Evolutionary conservation across 208 protist genomes (phyloP), one percentile per base, ranked within the genome.

Genomic region (Polymyxa betae): DNA sequence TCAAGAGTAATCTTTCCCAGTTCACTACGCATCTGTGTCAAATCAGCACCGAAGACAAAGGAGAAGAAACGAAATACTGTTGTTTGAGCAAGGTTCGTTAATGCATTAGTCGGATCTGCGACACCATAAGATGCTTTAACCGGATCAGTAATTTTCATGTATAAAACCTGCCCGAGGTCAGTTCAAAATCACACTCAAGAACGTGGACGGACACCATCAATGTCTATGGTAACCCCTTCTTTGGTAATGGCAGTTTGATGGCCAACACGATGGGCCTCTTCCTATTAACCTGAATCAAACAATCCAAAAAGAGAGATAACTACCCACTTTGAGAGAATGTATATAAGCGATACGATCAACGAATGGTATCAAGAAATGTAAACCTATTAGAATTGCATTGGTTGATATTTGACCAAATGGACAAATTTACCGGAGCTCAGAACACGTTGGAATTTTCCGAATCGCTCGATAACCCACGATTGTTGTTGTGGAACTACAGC

Each of bases 201-300:
- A 40, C n/a, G 35, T 20, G 5, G 16, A 35, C 5, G 5, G 5
- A 82, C 96, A 77, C 97, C 97, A 78, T 98, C 97, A 77, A 98
- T 97, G 24, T 97, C 93, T 0, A 98, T 96, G 92, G 97, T 98
- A 45, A 98, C 97, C 93, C 98, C 98, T 92, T 98, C 97, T 24
- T 92, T 94, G 0, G 97, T 98, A 82, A 98, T 97, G 24, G 97
- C 97, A 0, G 95, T 96, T 88, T 87, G 93, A 88, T 77, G 91
- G 0, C 88, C 54, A 0, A 92, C 89, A 38, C 5, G 35, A 20
- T 90, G n/a, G 29, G 64, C 90, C 35, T 91, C 77, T 45, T 88
- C 66, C 41, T 92, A 44, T 0, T 91, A 12, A n/a, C 41, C 16
- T 40, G 89, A 88, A 24, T 20, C 0, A 90, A 20, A 46, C 40